A percentile compares a stretch with the other conserved stretches of the same genome.
These are phyloP conservation scores for Chaetomiaceae sp. DNA, from an alignment of 2,329 filamentous ascomycete genomes.

Conservation along the genomic window DNA sequence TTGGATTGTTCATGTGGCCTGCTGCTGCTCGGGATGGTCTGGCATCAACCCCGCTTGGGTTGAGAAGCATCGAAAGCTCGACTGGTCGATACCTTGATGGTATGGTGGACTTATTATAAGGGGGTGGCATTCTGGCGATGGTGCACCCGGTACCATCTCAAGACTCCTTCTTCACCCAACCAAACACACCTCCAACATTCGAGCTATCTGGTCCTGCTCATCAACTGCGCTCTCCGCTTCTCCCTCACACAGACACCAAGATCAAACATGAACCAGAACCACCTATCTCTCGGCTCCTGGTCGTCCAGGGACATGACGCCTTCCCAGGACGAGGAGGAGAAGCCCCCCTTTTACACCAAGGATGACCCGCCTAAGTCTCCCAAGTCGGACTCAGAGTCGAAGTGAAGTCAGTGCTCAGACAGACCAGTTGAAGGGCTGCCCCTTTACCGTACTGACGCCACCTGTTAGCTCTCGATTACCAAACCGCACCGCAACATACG, in stretches of 20 bases:
- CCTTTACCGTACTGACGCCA: too few species aligned
- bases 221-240: neutral
- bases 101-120: conserved; percentile 4
- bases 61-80: neutral
- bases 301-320: neutral
- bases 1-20: neutral
- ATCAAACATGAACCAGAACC: neutral
- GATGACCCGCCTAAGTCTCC: neutral
- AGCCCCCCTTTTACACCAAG: conserved; percentile 4
- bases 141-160: too few species aligned
- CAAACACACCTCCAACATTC: too few species aligned
- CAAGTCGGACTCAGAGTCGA: too few species aligned
- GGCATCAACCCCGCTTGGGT: conserved; percentile 14
- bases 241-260: neutral
- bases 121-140: neutral
- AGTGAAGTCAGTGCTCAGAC: too few species aligned
- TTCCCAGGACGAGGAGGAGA: neutral
- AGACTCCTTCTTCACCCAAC: too few species aligned
- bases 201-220: neutral
- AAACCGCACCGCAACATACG: too few species aligned
- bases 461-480: too few species aligned
- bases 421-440: neutral
- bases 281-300: neutral
- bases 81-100: neutral
- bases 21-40: neutral